phyloP scores from a whole-genome alignment of 371 early-diverging fungal genomes.

The Dichotomocladium elegans region DNA sequence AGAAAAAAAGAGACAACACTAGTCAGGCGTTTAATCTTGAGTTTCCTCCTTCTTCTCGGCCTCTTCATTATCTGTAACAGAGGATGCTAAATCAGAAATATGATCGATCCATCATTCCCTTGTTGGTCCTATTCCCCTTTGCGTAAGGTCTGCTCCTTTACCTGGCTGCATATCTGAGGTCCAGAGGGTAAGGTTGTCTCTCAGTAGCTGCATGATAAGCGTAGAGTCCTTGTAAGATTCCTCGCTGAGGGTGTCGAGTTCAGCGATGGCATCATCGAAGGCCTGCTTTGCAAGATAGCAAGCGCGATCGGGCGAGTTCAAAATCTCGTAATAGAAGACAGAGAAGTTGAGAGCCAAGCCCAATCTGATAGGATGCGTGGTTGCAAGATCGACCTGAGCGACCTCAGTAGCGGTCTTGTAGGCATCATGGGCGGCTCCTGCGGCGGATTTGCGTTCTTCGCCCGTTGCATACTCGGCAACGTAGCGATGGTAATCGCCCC shows the following conservation, averaged over 20 bases:
- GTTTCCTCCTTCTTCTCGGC: conserved; percentile 10
- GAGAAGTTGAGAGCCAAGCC: conserved; percentile 99
- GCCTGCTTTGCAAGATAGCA: conserved; percentile 99
- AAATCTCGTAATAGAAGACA: conserved; percentile 99
- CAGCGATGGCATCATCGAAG: conserved; percentile 99
- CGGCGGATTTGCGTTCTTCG: conserved; percentile 86
- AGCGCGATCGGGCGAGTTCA: conserved; percentile 98
- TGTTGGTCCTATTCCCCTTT: neutral
- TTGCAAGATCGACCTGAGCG: conserved; percentile 92
- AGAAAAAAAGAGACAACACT: neutral
- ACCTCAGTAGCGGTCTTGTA: conserved; percentile 96
- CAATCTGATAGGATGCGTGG: conserved; percentile 99
- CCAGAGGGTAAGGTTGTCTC: conserved; percentile 99
- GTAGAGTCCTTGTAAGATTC: conserved; percentile 99
- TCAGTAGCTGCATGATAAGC: conserved; percentile 99
- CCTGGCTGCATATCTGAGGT: conserved; percentile 94
- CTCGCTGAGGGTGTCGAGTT: conserved; percentile 97
- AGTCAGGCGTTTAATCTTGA: conserved; percentile 9
- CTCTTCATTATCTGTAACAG: conserved; percentile 11
- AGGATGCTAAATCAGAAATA: neutral
- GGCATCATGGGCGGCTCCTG: conserved; percentile 87
- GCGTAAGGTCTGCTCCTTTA: conserved; percentile 5
- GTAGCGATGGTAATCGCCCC: conserved; percentile 99
- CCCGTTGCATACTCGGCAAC: conserved; percentile 96
- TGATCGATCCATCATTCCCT: neutral